Evolutionary conservation across 495 filamentous ascomycete genomes (phyloP).

Genomic region (Penicillium paxilli): DNA sequence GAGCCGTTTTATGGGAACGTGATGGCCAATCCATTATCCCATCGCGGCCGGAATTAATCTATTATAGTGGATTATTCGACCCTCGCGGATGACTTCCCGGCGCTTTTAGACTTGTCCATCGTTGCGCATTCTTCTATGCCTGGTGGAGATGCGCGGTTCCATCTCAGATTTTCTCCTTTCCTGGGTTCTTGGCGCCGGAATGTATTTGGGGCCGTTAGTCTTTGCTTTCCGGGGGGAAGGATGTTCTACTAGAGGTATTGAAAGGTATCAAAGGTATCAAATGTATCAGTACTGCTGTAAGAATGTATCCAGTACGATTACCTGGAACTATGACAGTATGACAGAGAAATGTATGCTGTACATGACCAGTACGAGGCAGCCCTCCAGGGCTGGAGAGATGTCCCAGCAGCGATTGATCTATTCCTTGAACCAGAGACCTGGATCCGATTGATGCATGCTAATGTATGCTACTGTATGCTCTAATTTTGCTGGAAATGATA

Average conservation of each 20-base stretch:
- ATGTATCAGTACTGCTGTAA: not conserved
- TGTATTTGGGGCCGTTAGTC: not conserved
- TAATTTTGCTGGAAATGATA: not conserved
- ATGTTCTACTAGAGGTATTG: not conserved
- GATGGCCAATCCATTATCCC: conserved; percentile 10
- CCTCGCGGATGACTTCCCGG: conserved; percentile 14
- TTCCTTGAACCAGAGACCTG: not conserved
- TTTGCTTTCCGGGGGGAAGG: not conserved
- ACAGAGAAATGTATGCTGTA: not conserved
- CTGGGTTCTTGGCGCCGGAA: not conserved
- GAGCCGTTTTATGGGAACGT: conserved; percentile 21
- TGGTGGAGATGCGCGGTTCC: conserved; percentile 1
- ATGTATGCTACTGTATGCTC: not conserved
- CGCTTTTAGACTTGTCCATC: conserved; percentile 3
- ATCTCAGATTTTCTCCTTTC: not conserved
- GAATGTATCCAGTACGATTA: conserved; percentile 8
- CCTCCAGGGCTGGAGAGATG: too few species aligned
- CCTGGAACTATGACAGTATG: not conserved
- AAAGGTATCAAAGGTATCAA: not conserved
- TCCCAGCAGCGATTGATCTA: not conserved
- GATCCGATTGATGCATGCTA: not conserved
- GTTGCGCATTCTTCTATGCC: conserved; percentile 6
- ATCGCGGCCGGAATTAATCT: not conserved
- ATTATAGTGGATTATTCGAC: conserved; percentile 9
- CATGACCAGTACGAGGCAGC: not conserved